Percentiles rank a stretch among this genome's conserved stretches.
Conservation (phyloP, 768 basidiomycete species). For the Nidula microcarpa region DNA sequence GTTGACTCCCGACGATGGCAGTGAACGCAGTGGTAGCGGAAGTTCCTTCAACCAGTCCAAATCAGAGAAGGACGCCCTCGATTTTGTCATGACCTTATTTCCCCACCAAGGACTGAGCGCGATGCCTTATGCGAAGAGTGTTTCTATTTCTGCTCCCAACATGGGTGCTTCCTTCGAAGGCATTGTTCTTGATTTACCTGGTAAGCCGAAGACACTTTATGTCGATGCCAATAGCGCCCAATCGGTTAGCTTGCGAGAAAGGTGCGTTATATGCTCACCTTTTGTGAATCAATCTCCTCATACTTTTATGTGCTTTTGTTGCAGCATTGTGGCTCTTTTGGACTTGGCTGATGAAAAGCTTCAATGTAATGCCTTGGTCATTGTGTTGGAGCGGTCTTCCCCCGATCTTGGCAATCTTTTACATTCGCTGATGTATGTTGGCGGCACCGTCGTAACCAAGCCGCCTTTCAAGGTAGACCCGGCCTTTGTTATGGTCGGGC, state of each 20-base stretch:
- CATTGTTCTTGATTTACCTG: conserved; percentile 72
- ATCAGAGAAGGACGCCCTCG: conserved; percentile 63
- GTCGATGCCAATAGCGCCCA: conserved; percentile 83
- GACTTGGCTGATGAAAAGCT: conserved; percentile 87
- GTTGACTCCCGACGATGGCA: conserved; percentile 70
- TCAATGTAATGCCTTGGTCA: conserved; percentile 73
- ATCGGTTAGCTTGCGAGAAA: conserved; percentile 77
- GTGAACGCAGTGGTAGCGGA: conserved; percentile 35
- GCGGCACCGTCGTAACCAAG: conserved; percentile 80
- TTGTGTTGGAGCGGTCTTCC: conserved; percentile 73
- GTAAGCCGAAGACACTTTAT: conserved; percentile 72
- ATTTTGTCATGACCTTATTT: conserved; percentile 77
- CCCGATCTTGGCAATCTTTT: conserved; percentile 69
- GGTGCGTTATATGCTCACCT: conserved; percentile 37
- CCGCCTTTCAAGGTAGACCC: conserved; percentile 75
- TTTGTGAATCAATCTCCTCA: background rate
- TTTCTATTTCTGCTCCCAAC: conserved; percentile 67
- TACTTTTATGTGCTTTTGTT: conserved; percentile 4
- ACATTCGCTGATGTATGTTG: conserved; percentile 92
- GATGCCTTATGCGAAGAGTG: conserved; percentile 71
- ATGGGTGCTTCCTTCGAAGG: conserved; percentile 73
- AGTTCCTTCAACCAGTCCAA: conserved; percentile 34
- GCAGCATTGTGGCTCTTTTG: conserved; percentile 79
- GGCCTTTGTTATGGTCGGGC: conserved; percentile 78
- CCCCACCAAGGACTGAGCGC: conserved; percentile 66